Base-by-base conservation (phyloP, 441 rosid genomes). In the Pelargonium fulgidum region DNA sequence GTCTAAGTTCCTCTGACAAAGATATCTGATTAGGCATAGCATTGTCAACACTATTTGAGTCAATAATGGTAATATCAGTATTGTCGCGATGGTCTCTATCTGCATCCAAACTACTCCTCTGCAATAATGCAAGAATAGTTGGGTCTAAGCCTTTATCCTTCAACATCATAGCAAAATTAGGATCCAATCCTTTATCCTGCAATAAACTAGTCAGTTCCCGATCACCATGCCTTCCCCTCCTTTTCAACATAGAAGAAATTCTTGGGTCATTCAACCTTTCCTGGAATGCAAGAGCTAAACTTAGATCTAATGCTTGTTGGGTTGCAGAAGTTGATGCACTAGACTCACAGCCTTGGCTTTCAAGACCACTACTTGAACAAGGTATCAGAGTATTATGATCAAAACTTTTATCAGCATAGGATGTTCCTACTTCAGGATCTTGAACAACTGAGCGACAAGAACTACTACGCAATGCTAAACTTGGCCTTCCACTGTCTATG, bases 141-240 rank as follows among this genome's bases (percentile, higher is more conserved):
- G 97, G 98, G 83, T 96, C 99, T 88, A 96, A 85, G 77, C 82
- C 86, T 77, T 88, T 96, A 83, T 96, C 98, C 82, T 96, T 91
- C 82, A 96, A 78, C 99, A 96, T 96, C 87, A 96, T 83, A 67
- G 97, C 99, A 85, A 96, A 96, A 86, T 96, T 93, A 72, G 99
- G 99, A 87, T 96, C 99, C 82, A 96, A 82, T 69, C 99, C 99
- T 82, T 96, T 96, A 80, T 93, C 85, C 80, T 96, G 97, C 85
- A 96, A 81, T 84, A 96, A 80, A 80, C 80, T 87, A 80, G 89
- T 76, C 79, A 96, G 84, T 59, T 96, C 99, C 63, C 79, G 79
- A 77, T 96, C 97, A 65, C 98, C 97, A 75, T 86, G 88, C 75
- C 84, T 82, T 62, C 88, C 93, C 82, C 87, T 88, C 89, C 77